Percentiles rank a stretch among this genome's conserved stretches.
These are phyloP conservation scores for Glonium stellatum DNA, from an alignment of 495 filamentous ascomycete genomes.

Conservation along the genomic window DNA sequence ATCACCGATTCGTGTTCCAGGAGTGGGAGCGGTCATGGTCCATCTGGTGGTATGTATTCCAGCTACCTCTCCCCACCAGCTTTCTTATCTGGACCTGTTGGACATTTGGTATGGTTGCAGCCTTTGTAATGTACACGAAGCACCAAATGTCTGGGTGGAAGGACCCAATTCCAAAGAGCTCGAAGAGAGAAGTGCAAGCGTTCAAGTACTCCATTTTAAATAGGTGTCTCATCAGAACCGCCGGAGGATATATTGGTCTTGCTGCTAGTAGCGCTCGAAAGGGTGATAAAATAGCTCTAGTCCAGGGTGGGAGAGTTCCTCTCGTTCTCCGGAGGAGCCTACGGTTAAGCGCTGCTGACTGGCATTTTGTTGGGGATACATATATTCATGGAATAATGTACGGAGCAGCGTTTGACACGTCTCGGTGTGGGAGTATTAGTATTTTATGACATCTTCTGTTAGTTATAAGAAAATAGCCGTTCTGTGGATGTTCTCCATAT, in stretches of 20 bases:
- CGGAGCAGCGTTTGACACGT: not conserved
- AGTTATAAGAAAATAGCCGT: too few species aligned
- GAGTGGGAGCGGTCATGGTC: not conserved
- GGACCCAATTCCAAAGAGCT: not conserved
- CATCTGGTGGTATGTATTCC: not conserved
- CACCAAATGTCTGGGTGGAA: not conserved
- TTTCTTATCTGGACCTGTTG: not conserved
- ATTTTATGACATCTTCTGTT: not conserved
- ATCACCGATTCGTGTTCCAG: not conserved
- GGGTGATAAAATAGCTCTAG: not conserved
- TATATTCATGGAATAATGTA: conserved; percentile 4
- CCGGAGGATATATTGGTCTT: not conserved
- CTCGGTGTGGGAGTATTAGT: not conserved
- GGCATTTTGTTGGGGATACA: not conserved
- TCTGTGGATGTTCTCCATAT: too few species aligned
- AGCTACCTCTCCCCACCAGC: not conserved
- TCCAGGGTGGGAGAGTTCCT: not conserved
- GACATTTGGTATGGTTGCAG: not conserved
- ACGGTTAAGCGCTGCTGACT: not conserved
- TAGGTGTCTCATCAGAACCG: not conserved
- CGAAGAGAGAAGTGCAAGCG: not conserved
- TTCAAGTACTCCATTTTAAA: not conserved
- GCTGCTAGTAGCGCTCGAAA: not conserved
- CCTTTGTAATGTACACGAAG: not conserved
- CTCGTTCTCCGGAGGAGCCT: not conserved